These are phyloP conservation scores for Backusella tarrabulga DNA, from an alignment of 192 early-diverging fungal species.

Conservation along the genomic window DNA sequence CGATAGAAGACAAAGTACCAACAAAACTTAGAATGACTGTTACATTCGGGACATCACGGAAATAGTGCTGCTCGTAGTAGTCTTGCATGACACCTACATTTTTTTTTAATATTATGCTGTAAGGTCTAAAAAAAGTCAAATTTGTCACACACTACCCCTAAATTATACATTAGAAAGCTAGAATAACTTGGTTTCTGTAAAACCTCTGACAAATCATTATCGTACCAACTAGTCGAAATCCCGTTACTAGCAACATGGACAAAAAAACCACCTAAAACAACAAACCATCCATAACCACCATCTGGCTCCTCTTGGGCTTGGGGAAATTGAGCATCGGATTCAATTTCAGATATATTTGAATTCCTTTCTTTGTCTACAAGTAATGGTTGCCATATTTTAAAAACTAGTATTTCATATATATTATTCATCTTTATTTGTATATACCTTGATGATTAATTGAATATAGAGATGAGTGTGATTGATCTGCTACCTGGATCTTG, in stretches of 20 bases:
- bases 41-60: conserved; percentile 11
- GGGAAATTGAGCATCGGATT: background rate
- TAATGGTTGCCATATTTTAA: no score
- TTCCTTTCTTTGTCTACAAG: background rate
- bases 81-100: conserved; percentile 31
- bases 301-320: conserved; percentile 7
- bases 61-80: conserved; percentile 27
- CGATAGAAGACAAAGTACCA: conserved; percentile 13
- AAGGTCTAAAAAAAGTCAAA: background rate
- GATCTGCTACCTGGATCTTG: background rate
- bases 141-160: background rate
- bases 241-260: conserved; percentile 18
- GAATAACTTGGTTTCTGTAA: no score
- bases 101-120: no score
- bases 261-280: conserved; percentile 38
- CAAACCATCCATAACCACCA: conserved; percentile 39
- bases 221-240: conserved; percentile 8
- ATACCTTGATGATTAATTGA: background rate
- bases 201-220: background rate
- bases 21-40: conserved; percentile 21
- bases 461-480: background rate
- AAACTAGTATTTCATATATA: no score
- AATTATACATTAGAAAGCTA: background rate
- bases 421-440: background rate
- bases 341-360: background rate